Evolutionary conservation across 768 basidiomycete genomes (phyloP).

Genomic region (Psilocybe azurescens): DNA sequence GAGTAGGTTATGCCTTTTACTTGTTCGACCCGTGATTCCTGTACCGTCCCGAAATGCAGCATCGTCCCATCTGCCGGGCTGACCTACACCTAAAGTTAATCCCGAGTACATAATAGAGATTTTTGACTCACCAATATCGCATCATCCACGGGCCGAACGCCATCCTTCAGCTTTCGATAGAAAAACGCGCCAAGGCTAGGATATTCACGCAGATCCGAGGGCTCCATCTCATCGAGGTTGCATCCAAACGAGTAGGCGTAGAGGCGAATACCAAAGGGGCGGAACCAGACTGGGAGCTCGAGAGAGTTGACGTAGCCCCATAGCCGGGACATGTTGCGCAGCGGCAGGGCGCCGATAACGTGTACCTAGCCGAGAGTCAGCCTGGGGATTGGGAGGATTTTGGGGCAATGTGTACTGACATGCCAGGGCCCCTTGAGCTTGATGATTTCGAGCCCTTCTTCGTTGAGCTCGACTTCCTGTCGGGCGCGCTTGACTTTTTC

Average conservation of each 20-base stretch:
- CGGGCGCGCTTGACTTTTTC: conserved; percentile 51
- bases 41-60: conserved; percentile 89
- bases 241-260: conserved; percentile 93
- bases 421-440: conserved; percentile 92
- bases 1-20: conserved; percentile 99
- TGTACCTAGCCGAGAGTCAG: conserved; percentile 67
- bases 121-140: conserved; percentile 64
- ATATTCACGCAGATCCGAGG: conserved; percentile 77
- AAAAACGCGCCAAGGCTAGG: conserved; percentile 94
- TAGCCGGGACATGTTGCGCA: conserved; percentile 93
- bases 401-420: conserved; percentile 50
- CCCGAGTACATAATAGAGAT: not conserved
- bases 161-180: conserved; percentile 85
- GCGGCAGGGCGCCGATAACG: conserved; percentile 92
- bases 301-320: conserved; percentile 97
- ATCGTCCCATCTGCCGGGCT: conserved; percentile 95
- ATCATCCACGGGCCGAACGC: conserved; percentile 79
- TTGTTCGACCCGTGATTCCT: conserved; percentile 84
- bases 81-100: conserved; percentile 51
- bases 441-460: conserved; percentile 83
- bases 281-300: conserved; percentile 92
- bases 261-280: conserved; percentile 86
- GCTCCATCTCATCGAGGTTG: conserved; percentile 91
- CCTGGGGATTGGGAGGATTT: not conserved
- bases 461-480: conserved; percentile 78